phyloP scores from a whole-genome alignment of 2,329 filamentous ascomycete species.

The Fusarium keratoplasticum region DNA sequence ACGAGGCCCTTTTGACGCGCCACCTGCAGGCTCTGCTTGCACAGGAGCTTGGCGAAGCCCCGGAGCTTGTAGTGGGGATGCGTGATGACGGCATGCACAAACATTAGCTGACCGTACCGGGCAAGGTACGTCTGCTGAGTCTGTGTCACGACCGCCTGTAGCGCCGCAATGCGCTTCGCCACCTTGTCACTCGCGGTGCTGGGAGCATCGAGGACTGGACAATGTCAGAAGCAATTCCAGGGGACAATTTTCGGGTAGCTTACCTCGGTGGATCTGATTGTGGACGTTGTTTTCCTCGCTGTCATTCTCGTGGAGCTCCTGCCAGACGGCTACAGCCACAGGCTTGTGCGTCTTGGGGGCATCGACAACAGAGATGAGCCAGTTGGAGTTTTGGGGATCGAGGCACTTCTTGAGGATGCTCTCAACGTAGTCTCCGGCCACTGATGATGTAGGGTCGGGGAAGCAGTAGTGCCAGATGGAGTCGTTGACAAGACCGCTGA shows the following conservation, averaged over 20 bases:
- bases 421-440: slow-evolving; percentile 23
- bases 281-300: slow-evolving; percentile 21
- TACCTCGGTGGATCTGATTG: slow-evolving; percentile 27
- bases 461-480: slow-evolving; percentile 34
- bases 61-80: slow-evolving; percentile 36
- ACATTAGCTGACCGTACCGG: slow-evolving; percentile 27
- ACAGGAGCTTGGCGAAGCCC: slow-evolving; percentile 34
- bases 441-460: slow-evolving; percentile 7
- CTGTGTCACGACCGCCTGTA: slow-evolving; percentile 28
- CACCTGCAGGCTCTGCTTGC: slow-evolving; percentile 29
- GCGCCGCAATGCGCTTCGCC: slow-evolving; percentile 24
- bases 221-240: background rate
- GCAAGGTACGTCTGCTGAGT: slow-evolving; percentile 35
- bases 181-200: slow-evolving; percentile 20
- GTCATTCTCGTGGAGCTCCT: slow-evolving; percentile 21
- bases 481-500: slow-evolving; percentile 26
- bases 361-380: slow-evolving; percentile 29
- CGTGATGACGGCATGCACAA: slow-evolving; percentile 39
- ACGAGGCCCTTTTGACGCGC: slow-evolving; percentile 31
- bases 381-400: slow-evolving; percentile 23
- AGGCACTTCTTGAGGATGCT: slow-evolving; percentile 15
- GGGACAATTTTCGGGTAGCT: background rate
- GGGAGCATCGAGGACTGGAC: slow-evolving; percentile 16
- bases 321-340: slow-evolving; percentile 23
- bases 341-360: slow-evolving; percentile 31